phyloP scores from a whole-genome alignment of 108 stramenopile species.

The Stephanodiscus triporus region DNA sequence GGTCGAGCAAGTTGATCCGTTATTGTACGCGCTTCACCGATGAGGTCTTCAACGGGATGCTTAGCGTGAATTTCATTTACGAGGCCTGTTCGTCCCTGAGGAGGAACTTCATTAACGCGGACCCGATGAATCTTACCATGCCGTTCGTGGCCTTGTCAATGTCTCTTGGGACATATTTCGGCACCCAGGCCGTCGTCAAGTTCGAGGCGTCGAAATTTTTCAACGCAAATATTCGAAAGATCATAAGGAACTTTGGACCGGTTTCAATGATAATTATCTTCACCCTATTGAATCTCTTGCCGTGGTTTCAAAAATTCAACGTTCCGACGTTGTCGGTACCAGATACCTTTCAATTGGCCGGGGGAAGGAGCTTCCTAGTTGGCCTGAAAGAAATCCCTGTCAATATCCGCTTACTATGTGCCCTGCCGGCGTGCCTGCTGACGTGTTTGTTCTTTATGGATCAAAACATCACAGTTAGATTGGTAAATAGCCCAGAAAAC shows the following conservation, averaged over 20 bases:
- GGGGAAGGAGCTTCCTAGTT: constrained; percentile 77
- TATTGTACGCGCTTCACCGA: constrained; percentile 97
- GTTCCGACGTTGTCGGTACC: constrained; percentile 86
- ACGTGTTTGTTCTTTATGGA: constrained; percentile 95
- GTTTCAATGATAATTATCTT: constrained; percentile 82
- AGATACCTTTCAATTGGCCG: constrained; percentile 75
- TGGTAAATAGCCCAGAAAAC: constrained; percentile 91
- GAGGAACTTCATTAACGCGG: constrained; percentile 75
- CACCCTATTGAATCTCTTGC: constrained; percentile 70
- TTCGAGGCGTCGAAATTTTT: constrained; percentile 78
- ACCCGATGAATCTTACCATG: constrained; percentile 85
- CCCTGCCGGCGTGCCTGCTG: constrained; percentile 86
- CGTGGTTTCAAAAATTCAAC: constrained; percentile 66
- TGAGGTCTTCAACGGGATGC: constrained; percentile 94
- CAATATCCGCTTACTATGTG: constrained; percentile 69
- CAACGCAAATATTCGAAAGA: constrained; percentile 70
- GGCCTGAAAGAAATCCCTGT: constrained; percentile 68
- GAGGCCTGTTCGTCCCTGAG: constrained; percentile 79
- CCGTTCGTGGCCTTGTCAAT: constrained; percentile 81
- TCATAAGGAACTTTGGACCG: constrained; percentile 94
- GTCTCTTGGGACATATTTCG: constrained; percentile 68
- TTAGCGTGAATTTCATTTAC: constrained; percentile 94
- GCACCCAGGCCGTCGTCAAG: constrained; percentile 69
- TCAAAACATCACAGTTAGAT: constrained; percentile 94
- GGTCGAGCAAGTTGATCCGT: constrained; percentile 85